Evolutionary conservation across 2,329 filamentous ascomycete genomes (phyloP).

Genomic region (Polychaeton citri): DNA sequence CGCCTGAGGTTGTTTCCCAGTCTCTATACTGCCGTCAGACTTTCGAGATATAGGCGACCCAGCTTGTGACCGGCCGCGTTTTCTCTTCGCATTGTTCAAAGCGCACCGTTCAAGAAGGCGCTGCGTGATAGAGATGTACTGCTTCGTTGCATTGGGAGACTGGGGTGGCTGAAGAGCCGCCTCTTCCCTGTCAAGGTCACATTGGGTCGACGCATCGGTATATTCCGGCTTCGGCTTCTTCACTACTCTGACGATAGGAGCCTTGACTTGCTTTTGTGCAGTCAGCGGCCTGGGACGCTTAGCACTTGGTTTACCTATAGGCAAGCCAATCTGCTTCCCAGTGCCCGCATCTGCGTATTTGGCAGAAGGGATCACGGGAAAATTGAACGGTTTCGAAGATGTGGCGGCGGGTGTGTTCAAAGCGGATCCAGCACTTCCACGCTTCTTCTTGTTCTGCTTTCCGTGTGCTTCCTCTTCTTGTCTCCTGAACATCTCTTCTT

Average conservation of each 20-base stretch:
- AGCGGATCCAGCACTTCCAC: slow-evolving; percentile 40
- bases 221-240: slow-evolving; percentile 17
- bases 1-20: too few species aligned
- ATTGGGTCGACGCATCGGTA: slow-evolving; percentile 17
- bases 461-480: slow-evolving; percentile 45
- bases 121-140: slow-evolving; percentile 17
- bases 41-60: background rate
- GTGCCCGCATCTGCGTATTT: slow-evolving; percentile 17
- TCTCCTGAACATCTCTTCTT: slow-evolving; percentile 49
- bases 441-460: slow-evolving; percentile 38
- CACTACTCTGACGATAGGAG: slow-evolving; percentile 1
- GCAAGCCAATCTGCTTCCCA: slow-evolving; percentile 11
- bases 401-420: slow-evolving; percentile 37
- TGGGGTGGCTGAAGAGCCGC: slow-evolving; percentile 8
- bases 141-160: slow-evolving; percentile 9
- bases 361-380: slow-evolving; percentile 16
- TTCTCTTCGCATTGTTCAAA: slow-evolving; percentile 15
- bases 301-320: slow-evolving; percentile 8
- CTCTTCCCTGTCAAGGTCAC: slow-evolving; percentile 22
- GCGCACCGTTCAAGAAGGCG: slow-evolving; percentile 20
- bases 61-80: slow-evolving; percentile 1
- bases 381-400: slow-evolving; percentile 28
- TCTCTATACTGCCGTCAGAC: background rate
- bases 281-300: slow-evolving; percentile 10
- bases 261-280: slow-evolving; percentile 5